These are phyloP conservation scores for Amorphotheca resinae DNA, from an alignment of 495 filamentous ascomycete species.

Conservation along the genomic window DNA sequence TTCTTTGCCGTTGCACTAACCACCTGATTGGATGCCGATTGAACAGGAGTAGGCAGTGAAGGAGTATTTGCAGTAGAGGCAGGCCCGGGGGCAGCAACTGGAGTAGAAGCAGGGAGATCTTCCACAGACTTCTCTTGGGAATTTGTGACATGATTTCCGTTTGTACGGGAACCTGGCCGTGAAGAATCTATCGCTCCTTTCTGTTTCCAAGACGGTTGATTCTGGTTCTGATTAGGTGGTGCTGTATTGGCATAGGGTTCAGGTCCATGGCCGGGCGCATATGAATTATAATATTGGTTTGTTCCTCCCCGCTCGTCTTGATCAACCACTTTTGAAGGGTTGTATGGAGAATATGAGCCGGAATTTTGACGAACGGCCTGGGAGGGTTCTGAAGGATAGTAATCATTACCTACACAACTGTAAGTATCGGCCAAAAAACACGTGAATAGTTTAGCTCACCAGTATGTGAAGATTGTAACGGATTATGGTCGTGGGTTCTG, in stretches of 20 bases:
- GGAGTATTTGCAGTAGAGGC: neutral
- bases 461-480: conserved; percentile 5
- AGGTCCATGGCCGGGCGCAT: neutral
- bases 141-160: neutral
- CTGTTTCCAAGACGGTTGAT: conserved; percentile 3
- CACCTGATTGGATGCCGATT: neutral
- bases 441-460: conserved; percentile 2
- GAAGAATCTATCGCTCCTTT: neutral
- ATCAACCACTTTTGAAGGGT: neutral
- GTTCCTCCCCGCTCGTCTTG: neutral
- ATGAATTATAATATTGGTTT: neutral
- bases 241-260: neutral
- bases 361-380: conserved; percentile 23
- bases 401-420: conserved; percentile 11
- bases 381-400: conserved; percentile 18
- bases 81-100: neutral
- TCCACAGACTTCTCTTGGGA: neutral
- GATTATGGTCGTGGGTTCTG: conserved; percentile 6
- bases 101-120: neutral
- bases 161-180: neutral
- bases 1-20: conserved; percentile 1
- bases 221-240: neutral
- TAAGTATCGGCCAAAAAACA: conserved; percentile 1
- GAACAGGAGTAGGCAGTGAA: neutral
- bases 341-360: conserved; percentile 40